Conservation (phyloP, 2,329 filamentous ascomycete genomes). For the Alternaria ethzedia region DNA sequence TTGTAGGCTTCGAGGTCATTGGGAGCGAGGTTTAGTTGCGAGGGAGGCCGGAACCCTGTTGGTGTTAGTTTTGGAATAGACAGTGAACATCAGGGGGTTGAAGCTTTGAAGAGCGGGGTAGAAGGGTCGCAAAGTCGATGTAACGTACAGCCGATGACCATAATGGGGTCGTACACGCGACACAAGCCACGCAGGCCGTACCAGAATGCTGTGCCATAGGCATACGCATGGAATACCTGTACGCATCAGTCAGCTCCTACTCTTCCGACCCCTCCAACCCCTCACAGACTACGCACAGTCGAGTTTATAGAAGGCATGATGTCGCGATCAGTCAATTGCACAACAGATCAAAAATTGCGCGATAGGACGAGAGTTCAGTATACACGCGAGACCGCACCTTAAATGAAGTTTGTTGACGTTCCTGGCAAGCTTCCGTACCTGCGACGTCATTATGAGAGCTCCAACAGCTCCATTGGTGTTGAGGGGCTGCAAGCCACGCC, state of each 20-base stretch:
- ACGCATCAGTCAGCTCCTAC: neutral
- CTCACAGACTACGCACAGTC: neutral
- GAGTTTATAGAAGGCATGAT: conserved; percentile 11
- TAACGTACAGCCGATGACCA: conserved; percentile 30
- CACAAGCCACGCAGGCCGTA: conserved; percentile 32
- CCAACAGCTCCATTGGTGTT: conserved; percentile 17
- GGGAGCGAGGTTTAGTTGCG: conserved; percentile 25
- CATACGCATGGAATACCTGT: conserved; percentile 33
- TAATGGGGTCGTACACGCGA: conserved; percentile 32
- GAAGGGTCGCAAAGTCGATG: neutral
- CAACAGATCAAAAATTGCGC: neutral
- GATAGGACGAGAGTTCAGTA: neutral
- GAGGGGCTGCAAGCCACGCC: conserved; percentile 11
- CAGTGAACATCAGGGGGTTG: neutral
- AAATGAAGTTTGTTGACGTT: neutral
- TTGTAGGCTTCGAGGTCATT: conserved; percentile 37
- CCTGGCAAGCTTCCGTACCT: neutral
- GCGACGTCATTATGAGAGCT: conserved; percentile 28
- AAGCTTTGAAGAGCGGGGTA: neutral
- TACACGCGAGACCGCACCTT: neutral
- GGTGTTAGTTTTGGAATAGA: conserved; percentile 1
- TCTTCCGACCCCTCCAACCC: neutral
- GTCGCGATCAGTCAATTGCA: neutral
- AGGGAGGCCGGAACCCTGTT: conserved; percentile 33
- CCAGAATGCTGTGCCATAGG: conserved; percentile 36